Evolutionary conservation across 192 early-diverging fungal species (phyloP).

Genomic region (Entomortierella chlamydospora): DNA sequence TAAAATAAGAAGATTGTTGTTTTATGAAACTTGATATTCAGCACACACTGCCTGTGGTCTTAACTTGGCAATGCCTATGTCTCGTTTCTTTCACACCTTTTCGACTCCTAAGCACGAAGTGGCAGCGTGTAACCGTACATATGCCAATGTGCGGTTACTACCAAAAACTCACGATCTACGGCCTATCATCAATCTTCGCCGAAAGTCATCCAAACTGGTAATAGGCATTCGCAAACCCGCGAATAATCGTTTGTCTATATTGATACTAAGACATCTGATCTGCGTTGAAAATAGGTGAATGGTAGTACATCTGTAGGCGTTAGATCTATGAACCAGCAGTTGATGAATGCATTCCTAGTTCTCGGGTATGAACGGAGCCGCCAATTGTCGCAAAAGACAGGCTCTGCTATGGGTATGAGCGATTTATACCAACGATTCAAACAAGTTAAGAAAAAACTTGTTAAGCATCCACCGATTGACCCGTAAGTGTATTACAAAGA

Average conservation of each 20-base stretch:
- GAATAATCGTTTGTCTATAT: neutral
- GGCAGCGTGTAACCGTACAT: slow-evolving; percentile 45
- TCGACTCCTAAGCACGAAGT: slow-evolving; percentile 1
- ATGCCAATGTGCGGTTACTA: slow-evolving; percentile 80
- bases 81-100: neutral
- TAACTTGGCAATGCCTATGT: neutral
- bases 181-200: slow-evolving; percentile 80
- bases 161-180: slow-evolving; percentile 84
- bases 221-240: neutral
- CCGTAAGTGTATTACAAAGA: slow-evolving; percentile 15
- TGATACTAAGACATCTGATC: too few relatives aligned
- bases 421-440: slow-evolving; percentile 61
- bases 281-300: slow-evolving; percentile 27
- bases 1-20: neutral
- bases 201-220: slow-evolving; percentile 48
- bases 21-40: too few relatives aligned
- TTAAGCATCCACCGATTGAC: neutral
- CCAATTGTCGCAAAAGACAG: slow-evolving; percentile 9
- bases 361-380: slow-evolving; percentile 67
- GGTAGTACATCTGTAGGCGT: neutral
- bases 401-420: slow-evolving; percentile 55
- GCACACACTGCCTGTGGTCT: too few relatives aligned
- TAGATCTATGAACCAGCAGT: slow-evolving; percentile 60
- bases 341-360: slow-evolving; percentile 68
- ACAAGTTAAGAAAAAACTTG: slow-evolving; percentile 52